Conservation (phyloP, 228 moss, liverwort and hornwort genomes). For the Sphagnum fallax region DNA sequence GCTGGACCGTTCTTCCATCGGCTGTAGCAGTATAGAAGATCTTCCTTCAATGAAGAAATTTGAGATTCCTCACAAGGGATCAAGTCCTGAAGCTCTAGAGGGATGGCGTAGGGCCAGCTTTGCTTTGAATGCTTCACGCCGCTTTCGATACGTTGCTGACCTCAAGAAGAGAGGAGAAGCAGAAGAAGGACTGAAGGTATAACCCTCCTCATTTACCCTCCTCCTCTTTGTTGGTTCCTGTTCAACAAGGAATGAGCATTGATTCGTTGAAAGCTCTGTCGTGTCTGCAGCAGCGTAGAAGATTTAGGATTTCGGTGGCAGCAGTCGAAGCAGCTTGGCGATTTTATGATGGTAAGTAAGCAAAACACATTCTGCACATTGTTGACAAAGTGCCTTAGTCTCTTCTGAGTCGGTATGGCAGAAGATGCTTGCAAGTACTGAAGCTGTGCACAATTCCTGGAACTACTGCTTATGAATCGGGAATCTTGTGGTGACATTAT, state of each 20-base stretch:
- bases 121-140: conserved; percentile 36
- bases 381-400: no score
- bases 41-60: conserved; percentile 22
- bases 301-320: neutral
- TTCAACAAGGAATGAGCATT: neutral
- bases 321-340: conserved; percentile 4
- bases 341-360: conserved; percentile 2
- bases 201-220: no score
- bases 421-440: no score
- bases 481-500: no score
- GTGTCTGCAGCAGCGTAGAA: neutral
- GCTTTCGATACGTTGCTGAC: conserved; percentile 46
- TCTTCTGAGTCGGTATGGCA: no score
- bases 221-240: no score
- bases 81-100: conserved; percentile 15
- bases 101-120: conserved; percentile 32
- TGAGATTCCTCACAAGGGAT: conserved; percentile 17
- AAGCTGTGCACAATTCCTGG: no score
- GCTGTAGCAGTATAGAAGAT: conserved; percentile 3
- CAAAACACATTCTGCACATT: no score
- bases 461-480: no score
- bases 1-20: no score
- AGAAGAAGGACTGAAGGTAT: conserved; percentile 19
- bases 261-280: neutral
- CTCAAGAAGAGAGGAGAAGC: conserved; percentile 25